phyloP scores from a whole-genome alignment of 2,329 filamentous ascomycete species.

The Claviceps africana region DNA sequence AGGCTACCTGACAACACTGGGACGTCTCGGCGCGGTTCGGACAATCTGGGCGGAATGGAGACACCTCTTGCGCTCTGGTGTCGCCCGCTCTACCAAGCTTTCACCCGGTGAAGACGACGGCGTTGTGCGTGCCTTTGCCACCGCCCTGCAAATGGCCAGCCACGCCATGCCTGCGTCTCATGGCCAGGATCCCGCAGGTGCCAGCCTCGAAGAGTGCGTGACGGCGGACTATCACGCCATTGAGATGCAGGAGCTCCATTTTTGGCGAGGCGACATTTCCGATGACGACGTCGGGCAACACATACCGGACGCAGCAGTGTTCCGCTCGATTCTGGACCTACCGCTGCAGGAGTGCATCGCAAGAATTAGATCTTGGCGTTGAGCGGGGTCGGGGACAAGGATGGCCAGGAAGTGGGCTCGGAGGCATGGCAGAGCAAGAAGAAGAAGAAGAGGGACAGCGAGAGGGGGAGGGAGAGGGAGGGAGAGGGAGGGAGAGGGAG shows the following conservation, averaged over 20 bases:
- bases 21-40: conserved; percentile 17
- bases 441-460: background rate
- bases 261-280: background rate
- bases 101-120: background rate
- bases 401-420: background rate
- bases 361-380: background rate
- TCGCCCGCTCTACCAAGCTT: background rate
- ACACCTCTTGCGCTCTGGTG: conserved; percentile 1
- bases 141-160: conserved; percentile 6
- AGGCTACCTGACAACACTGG: conserved; percentile 16
- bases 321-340: conserved; percentile 2
- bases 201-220: conserved; percentile 8
- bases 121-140: conserved; percentile 4
- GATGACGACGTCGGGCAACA: background rate
- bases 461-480: no score
- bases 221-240: conserved; percentile 12
- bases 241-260: conserved; percentile 3
- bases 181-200: conserved; percentile 1
- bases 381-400: background rate
- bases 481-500: no score
- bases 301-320: background rate
- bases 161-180: conserved; percentile 2
- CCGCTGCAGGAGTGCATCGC: conserved; percentile 3
- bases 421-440: background rate
- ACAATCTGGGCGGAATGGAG: conserved; percentile 20